Evolutionary conservation across 2,329 filamentous ascomycete species (phyloP).

Genomic region (Claviceps paspali): DNA sequence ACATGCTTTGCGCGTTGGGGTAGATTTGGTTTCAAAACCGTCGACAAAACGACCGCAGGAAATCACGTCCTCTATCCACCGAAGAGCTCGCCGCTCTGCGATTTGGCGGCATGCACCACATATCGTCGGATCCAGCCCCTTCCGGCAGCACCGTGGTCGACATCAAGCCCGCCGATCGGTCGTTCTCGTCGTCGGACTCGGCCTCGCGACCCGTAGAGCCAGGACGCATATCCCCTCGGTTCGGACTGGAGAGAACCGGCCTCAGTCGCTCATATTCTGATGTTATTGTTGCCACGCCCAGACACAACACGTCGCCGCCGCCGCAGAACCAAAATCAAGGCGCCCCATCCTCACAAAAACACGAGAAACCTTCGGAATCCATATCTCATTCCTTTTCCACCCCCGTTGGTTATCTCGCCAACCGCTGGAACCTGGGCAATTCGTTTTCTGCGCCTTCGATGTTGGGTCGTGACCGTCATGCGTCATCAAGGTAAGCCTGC

Average conservation of each 20-base stretch:
- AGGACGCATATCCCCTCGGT: conserved; percentile 11
- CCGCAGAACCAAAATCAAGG: conserved; percentile 13
- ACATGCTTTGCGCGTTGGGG: neutral
- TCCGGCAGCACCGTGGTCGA: conserved; percentile 13
- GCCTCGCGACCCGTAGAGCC: conserved; percentile 12
- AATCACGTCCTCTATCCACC: conserved; percentile 66
- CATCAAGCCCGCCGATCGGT: conserved; percentile 10
- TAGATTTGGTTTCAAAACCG: conserved; percentile 98
- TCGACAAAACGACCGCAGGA: conserved; percentile 80
- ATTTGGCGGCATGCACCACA: conserved; percentile 36
- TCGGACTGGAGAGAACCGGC: conserved; percentile 3
- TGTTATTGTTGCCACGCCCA: conserved; percentile 11
- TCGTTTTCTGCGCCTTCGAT: conserved; percentile 35
- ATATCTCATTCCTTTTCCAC: conserved; percentile 26
- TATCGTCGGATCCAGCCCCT: conserved; percentile 29
- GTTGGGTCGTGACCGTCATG: conserved; percentile 22
- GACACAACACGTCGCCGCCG: conserved; percentile 6
- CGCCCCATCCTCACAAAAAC: conserved; percentile 13
- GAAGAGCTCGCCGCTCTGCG: conserved; percentile 55
- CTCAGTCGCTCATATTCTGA: conserved; percentile 8
- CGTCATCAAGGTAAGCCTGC: conserved; percentile 28
- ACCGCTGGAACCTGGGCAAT: conserved; percentile 39
- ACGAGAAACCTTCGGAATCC: conserved; percentile 13
- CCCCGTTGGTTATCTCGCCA: conserved; percentile 36
- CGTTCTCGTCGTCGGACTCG: conserved; percentile 15